Conservation (phyloP, 305 asterid genomes). For the Fraxinus platypoda region DNA sequence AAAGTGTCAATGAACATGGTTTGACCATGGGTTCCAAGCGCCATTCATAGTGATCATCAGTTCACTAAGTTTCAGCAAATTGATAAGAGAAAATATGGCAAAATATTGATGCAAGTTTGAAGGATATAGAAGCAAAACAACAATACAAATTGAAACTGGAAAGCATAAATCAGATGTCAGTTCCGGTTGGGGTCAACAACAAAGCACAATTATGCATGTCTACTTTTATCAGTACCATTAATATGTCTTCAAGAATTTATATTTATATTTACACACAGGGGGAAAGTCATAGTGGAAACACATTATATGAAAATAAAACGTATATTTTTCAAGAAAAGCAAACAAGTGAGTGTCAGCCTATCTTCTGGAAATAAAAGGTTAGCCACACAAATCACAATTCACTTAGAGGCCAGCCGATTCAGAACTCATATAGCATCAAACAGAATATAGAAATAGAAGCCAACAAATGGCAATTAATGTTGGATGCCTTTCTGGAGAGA, state of each 20-base stretch:
- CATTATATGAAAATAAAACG: background rate
- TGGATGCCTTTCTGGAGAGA: background rate
- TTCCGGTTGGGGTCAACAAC: background rate
- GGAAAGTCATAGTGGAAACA: slow-evolving; percentile 9
- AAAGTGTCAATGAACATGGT: background rate
- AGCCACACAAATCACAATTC: background rate
- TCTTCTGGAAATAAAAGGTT: slow-evolving; percentile 7
- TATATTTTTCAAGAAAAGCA: background rate
- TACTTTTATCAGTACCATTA: background rate
- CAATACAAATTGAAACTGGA: background rate
- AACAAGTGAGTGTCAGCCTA: background rate
- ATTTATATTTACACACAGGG: background rate
- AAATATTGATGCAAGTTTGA: background rate
- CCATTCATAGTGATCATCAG: background rate
- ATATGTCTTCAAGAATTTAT: background rate
- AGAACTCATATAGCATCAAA: slow-evolving; percentile 5
- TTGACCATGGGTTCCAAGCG: background rate
- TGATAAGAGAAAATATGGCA: background rate
- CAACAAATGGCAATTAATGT: background rate
- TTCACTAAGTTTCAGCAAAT: background rate
- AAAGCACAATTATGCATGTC: background rate
- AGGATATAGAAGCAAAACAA: slow-evolving; percentile 7
- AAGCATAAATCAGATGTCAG: background rate
- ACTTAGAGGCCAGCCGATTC: background rate
- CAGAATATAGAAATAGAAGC: slow-evolving; percentile 4